Evolutionary conservation across 352 stramenopile species (phyloP), one percentile per base, ranked within the genome.

Genomic region (Globisporangium radiosum): DNA sequence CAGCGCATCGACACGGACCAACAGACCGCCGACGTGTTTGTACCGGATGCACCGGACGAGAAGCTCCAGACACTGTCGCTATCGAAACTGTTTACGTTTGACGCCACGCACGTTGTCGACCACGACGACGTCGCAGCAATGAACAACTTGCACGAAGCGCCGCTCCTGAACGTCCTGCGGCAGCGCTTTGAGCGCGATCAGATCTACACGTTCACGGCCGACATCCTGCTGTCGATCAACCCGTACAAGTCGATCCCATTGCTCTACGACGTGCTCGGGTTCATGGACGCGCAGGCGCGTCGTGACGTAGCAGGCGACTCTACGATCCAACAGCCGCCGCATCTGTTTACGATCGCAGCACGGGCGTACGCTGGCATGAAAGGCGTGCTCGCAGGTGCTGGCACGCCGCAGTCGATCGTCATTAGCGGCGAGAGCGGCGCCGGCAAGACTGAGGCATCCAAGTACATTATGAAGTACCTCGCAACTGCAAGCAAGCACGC

Each of bases 401-500:
- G 80, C 1, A 73, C 69, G 7, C 81, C 95, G 43, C 94, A 98
- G 65, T 97, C 85, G 0, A 97, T 98, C 67, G 77, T 98, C 37
- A 91, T 98, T n/a, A 97, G 85, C 19, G 93, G 93, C 36, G 93
- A 98, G 60, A 96, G 83, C 40, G 93, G 93, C 7, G 92, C 92
- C 0, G 94, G 94, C 7, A 98, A 98, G 72, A 98, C 94, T 0
- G 92, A 98, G 64, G 96, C 91, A 3, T 97, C 91, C 47, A 98
- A 98, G 71, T 96, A 97, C 62, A 89, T 92, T 11, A 90, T 92
- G 82, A 92, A 94, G 54, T 91, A 95, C 53, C 73, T 94, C 9
- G 82, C 85, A 5, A 85, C 82, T 1, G 81, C 81, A 3, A 93
- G 84, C 60, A 85, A 87, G 37, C 80, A 86, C 49, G 75, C 64